Evolutionary conservation across 2,329 filamentous ascomycete genomes (phyloP).

Genomic region (Penicillium sp.): DNA sequence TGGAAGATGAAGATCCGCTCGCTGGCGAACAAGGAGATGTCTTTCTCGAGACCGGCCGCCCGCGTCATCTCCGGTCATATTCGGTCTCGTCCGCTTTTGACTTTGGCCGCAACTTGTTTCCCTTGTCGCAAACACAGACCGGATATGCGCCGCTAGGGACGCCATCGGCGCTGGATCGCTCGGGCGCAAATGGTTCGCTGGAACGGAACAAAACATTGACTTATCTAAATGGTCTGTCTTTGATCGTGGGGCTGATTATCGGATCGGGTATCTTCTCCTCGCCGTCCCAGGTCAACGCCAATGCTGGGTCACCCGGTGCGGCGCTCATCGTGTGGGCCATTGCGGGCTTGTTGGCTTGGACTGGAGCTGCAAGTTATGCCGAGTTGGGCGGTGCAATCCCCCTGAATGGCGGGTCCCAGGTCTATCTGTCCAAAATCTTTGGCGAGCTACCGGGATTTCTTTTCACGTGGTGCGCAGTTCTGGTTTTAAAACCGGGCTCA

Average conservation of each 20-base stretch:
- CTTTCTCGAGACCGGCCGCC: slow-evolving; percentile 45
- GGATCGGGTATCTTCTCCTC: slow-evolving; percentile 95
- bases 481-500: slow-evolving; percentile 88
- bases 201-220: slow-evolving; percentile 96
- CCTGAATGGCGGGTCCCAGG: slow-evolving; percentile 86
- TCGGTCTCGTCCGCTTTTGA: slow-evolving; percentile 92
- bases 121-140: slow-evolving; percentile 73
- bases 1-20: slow-evolving; percentile 79
- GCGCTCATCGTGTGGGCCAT: slow-evolving; percentile 87
- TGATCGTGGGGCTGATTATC: slow-evolving; percentile 90
- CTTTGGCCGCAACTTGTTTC: slow-evolving; percentile 88
- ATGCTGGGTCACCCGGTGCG: slow-evolving; percentile 85
- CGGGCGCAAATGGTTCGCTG: slow-evolving; percentile 63
- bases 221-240: slow-evolving; percentile 83
- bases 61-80: slow-evolving; percentile 61
- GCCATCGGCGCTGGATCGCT: slow-evolving; percentile 54
- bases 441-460: slow-evolving; percentile 88
- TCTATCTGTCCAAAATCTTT: slow-evolving; percentile 94
- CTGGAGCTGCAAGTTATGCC: slow-evolving; percentile 87
- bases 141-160: slow-evolving; percentile 83
- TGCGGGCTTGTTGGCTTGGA: slow-evolving; percentile 91
- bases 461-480: slow-evolving; percentile 92
- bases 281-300: slow-evolving; percentile 84
- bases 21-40: slow-evolving; percentile 46
- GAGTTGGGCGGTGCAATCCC: slow-evolving; percentile 94